Conservation (phyloP, 176 grass and related monocot genomes). For the Sorghum bicolor region Sorghum_bicolor_NCBIv3 NC_012879.2:57198001-57198500, state of each 20-base stretch:
- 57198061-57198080: too few species aligned
- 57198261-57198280: conserved; percentile 44
- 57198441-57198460: too few species aligned
- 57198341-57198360: conserved; percentile 25
- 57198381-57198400: too few species aligned
- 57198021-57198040: too few species aligned
- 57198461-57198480: neutral
- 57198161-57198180: neutral
- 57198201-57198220: neutral
- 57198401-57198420: neutral
- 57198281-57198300: neutral
- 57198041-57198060: too few species aligned
- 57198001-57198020: too few species aligned
- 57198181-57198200: neutral
- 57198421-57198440: neutral
- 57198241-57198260: conserved; percentile 31
- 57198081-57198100: too few species aligned
- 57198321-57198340: neutral
- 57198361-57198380: neutral
- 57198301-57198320: conserved; percentile 34
- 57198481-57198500: neutral
- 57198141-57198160: conserved; percentile 35
- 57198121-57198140: neutral
- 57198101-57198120: too few species aligned
- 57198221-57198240: conserved; percentile 22